Conservation (phyloP, 805 yeast genomes). For the Kluyveromyces lactis region DNA sequence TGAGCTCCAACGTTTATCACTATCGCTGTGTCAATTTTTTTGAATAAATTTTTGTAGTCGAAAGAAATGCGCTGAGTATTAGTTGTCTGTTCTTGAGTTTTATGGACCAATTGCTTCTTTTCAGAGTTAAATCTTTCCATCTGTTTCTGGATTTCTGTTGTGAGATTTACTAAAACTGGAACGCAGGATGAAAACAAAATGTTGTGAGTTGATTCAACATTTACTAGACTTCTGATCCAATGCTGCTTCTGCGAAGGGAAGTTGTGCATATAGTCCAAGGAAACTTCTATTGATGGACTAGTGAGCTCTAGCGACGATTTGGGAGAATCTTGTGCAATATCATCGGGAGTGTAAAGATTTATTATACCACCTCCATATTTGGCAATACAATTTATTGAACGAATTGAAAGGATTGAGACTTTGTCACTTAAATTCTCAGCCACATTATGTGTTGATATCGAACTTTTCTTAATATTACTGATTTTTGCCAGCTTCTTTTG, state of each 20-base stretch:
- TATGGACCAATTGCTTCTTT: conserved; percentile 6
- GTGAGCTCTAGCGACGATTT: conserved; percentile 51
- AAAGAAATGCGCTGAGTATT: conserved; percentile 2
- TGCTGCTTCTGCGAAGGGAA: conserved; percentile 15
- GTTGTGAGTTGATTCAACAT: conserved; percentile 53
- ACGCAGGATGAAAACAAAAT: conserved; percentile 65
- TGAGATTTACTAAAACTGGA: conserved; percentile 61
- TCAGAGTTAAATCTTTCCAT: conserved; percentile 29
- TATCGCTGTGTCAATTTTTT: conserved; percentile 52
- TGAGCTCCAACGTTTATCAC: conserved; percentile 66
- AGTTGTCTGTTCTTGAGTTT: conserved; percentile 1
- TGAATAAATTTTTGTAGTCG: conserved; percentile 36
- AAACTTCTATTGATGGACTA: conserved; percentile 66
- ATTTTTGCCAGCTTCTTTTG: conserved; percentile 26
- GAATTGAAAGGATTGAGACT: conserved; percentile 12
- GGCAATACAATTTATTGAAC: conserved; percentile 43
- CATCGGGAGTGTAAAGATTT: conserved; percentile 30
- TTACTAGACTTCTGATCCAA: conserved; percentile 20
- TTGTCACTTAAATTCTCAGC: neutral
- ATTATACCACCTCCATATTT: conserved; percentile 67
- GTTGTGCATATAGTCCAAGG: conserved; percentile 39
- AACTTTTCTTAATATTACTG: conserved; percentile 4
- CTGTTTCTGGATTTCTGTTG: conserved; percentile 40
- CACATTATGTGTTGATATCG: conserved; percentile 6
- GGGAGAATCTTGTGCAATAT: conserved; percentile 31